Conservation (phyloP, 495 filamentous ascomycete species). For the Xylaria intraflava region DNA sequence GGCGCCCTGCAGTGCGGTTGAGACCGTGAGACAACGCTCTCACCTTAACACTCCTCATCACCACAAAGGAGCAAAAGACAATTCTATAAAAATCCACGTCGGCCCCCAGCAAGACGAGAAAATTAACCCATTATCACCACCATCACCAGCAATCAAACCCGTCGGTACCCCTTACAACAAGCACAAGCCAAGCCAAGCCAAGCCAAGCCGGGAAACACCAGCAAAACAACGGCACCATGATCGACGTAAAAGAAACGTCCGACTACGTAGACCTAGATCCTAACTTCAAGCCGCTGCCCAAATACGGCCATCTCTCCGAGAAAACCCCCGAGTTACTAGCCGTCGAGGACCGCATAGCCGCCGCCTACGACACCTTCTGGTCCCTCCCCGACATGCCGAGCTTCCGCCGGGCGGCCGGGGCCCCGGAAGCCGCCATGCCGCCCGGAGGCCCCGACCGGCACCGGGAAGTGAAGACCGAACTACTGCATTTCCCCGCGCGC, state of each 20-base stretch:
- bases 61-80: no score
- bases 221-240: slow-evolving; percentile 7
- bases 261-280: slow-evolving; percentile 15
- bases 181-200: no score
- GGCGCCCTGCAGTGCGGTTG: no score
- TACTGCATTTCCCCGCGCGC: slow-evolving; percentile 17
- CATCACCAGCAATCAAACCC: background rate
- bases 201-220: background rate
- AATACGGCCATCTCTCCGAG: slow-evolving; percentile 21
- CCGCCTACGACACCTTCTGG: slow-evolving; percentile 13
- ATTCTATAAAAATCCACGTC: background rate
- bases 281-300: slow-evolving; percentile 20
- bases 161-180: no score
- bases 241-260: slow-evolving; percentile 17
- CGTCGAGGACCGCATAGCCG: slow-evolving; percentile 10
- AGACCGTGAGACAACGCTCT: no score
- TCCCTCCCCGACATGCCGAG: slow-evolving; percentile 12
- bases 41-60: no score
- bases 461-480: slow-evolving; percentile 16
- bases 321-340: slow-evolving; percentile 15
- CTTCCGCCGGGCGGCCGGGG: slow-evolving; percentile 13
- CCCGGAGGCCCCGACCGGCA: slow-evolving; percentile 18
- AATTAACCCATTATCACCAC: background rate
- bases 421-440: slow-evolving; percentile 17
- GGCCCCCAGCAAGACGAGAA: no score